phyloP scores from a whole-genome alignment of 495 filamentous ascomycete species.

The Xylaria castorea region DNA sequence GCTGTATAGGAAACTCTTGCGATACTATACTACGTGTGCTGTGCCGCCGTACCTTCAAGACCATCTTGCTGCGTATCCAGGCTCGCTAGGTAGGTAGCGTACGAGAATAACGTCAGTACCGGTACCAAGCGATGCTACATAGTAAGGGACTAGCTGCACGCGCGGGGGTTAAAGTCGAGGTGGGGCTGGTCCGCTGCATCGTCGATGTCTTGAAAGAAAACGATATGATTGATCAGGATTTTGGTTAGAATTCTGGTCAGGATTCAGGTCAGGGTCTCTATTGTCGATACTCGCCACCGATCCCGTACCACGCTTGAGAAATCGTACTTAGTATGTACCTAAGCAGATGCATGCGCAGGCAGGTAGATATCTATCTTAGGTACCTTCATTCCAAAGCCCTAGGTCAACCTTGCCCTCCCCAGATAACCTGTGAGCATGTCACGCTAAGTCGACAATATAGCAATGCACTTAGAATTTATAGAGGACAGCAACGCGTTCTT shows the following conservation, averaged over 20 bases:
- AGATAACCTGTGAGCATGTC: too few species aligned
- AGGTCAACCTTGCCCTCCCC: too few species aligned
- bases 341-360: too few species aligned
- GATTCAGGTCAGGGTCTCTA: not conserved
- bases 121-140: not conserved
- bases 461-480: not conserved
- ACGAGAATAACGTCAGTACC: not conserved
- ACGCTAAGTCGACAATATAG: too few species aligned
- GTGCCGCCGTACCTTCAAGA: not conserved
- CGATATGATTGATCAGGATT: constrained; percentile 8
- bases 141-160: not conserved
- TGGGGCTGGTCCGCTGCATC: constrained; percentile 15
- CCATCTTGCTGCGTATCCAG: not conserved
- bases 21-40: not conserved
- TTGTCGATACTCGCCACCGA: not conserved
- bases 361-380: too few species aligned
- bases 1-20: too few species aligned
- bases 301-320: not conserved
- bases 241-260: too few species aligned
- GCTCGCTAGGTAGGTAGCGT: not conserved
- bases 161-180: not conserved
- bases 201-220: not conserved
- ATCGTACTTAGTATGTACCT: not conserved
- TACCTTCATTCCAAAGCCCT: too few species aligned
- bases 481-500: not conserved